Evolutionary conservation across 257 asterid species (phyloP).

Genomic region (Solanum stenotomum): DNA sequence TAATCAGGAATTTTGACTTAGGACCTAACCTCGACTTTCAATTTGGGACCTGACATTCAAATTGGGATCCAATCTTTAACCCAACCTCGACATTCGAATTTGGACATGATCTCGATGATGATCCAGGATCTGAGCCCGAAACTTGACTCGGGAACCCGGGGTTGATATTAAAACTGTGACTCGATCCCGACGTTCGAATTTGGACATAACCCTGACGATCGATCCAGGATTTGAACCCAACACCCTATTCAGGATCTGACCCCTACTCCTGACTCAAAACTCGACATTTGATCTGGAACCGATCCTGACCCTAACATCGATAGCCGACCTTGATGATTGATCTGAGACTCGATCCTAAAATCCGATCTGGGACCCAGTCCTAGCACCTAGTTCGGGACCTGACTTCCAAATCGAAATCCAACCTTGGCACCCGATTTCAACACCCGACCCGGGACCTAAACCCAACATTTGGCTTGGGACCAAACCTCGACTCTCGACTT

Average conservation of each 20-base stretch:
- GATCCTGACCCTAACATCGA: not conserved
- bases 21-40: too few relatives aligned
- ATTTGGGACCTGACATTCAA: too few relatives aligned
- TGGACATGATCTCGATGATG: too few relatives aligned
- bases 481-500: not conserved
- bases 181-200: fast-evolving
- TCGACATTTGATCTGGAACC: not conserved
- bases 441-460: fast-evolving
- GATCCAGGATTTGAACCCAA: not conserved
- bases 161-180: not conserved
- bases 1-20: too few relatives aligned
- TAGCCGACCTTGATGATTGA: not conserved
- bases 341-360: too few relatives aligned
- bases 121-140: too few relatives aligned
- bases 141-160: too few relatives aligned
- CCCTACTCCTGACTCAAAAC: fast-evolving
- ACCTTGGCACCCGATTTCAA: fast-evolving
- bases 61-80: too few relatives aligned
- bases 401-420: not conserved
- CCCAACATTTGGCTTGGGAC: not conserved
- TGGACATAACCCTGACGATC: not conserved
- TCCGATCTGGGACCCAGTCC: not conserved
- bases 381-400: not conserved
- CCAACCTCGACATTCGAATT: too few relatives aligned
- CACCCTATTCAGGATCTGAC: not conserved